phyloP scores from a whole-genome alignment of 1,284 basidiomycete genomes.

The Malassezia nana region DNA sequence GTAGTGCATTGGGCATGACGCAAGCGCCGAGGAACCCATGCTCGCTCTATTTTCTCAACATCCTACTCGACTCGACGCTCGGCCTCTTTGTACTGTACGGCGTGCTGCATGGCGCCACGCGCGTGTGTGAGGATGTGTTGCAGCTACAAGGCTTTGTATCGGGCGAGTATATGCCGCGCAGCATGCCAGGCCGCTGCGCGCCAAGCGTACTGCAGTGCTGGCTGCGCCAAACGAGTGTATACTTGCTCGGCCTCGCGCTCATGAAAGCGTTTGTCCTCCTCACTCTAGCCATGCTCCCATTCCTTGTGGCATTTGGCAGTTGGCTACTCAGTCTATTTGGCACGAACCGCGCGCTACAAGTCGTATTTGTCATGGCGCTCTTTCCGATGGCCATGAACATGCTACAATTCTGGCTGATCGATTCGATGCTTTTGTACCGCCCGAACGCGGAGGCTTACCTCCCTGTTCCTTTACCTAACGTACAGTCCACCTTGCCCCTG shows the following conservation, averaged over 20 bases:
- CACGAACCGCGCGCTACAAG: constrained; percentile 49
- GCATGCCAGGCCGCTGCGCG: constrained; percentile 11
- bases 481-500: neutral
- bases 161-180: constrained; percentile 65
- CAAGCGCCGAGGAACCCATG: constrained; percentile 29
- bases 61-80: constrained; percentile 88
- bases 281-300: constrained; percentile 58
- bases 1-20: constrained; percentile 21
- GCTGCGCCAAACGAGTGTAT: constrained; percentile 73
- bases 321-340: constrained; percentile 75
- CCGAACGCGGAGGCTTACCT: constrained; percentile 11
- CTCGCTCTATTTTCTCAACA: constrained; percentile 73
- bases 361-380: constrained; percentile 65
- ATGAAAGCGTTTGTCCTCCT: constrained; percentile 79
- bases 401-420: constrained; percentile 45
- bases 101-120: constrained; percentile 62
- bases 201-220: constrained; percentile 53
- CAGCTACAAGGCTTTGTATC: constrained; percentile 68
- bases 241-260: constrained; percentile 64
- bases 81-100: constrained; percentile 77
- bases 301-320: constrained; percentile 63
- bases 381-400: constrained; percentile 80
- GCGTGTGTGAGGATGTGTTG: constrained; percentile 59
- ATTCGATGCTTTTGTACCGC: constrained; percentile 40
- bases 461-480: neutral